Percentiles rank a stretch among this genome's conserved stretches.
phyloP scores from a whole-genome alignment of 345 rosid species.

The Sapria himalayana region DNA sequence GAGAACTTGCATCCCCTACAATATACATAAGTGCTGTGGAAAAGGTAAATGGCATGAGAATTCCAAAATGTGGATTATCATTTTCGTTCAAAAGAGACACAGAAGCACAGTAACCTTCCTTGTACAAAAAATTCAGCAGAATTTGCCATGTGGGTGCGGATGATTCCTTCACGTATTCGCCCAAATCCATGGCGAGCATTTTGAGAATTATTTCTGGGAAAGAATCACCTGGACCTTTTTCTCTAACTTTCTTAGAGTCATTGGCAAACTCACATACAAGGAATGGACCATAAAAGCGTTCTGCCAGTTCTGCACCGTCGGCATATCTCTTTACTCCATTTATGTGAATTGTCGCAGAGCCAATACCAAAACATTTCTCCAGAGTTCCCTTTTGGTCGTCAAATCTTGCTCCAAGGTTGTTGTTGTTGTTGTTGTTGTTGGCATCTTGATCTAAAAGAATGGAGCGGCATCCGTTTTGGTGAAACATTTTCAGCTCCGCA shows the following conservation, averaged over 20 bases:
- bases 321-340: constrained; percentile 27
- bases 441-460: too few relatives aligned
- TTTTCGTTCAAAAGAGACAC: constrained; percentile 30
- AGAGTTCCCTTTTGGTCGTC: too few relatives aligned
- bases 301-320: constrained; percentile 16
- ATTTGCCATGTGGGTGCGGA: constrained; percentile 52
- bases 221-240: constrained; percentile 20
- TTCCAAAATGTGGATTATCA: constrained; percentile 24
- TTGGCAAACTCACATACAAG: constrained; percentile 22
- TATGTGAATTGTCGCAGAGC: constrained; percentile 20
- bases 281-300: constrained; percentile 19
- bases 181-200: constrained; percentile 30
- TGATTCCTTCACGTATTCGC: constrained; percentile 18
- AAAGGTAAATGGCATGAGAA: constrained; percentile 59
- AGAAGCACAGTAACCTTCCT: constrained; percentile 46
- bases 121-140: constrained; percentile 47
- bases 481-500: constrained; percentile 12
- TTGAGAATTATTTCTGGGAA: constrained; percentile 40
- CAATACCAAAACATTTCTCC: constrained; percentile 17
- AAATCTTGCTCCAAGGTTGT: too few relatives aligned
- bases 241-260: constrained; percentile 12
- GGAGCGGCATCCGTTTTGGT: constrained; percentile 6
- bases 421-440: too few relatives aligned
- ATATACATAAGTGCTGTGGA: constrained; percentile 39
- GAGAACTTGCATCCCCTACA: constrained; percentile 12